Conservation (phyloP, 148 eudicot species). For the Camellia granthamiana region DNA sequence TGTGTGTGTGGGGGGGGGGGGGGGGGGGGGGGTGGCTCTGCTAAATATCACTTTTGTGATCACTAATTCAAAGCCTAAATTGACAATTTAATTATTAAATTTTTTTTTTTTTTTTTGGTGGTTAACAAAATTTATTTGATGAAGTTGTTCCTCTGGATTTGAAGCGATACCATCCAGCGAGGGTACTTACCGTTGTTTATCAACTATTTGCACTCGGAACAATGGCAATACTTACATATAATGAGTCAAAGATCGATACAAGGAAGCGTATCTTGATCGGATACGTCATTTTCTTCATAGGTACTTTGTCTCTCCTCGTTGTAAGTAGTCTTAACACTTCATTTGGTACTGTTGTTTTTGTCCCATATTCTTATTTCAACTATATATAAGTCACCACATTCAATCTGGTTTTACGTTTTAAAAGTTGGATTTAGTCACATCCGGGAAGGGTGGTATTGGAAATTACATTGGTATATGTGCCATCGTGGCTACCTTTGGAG, state of each 20-base stretch:
- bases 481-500: conserved; percentile 22
- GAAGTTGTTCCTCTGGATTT: background rate
- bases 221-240: conserved; percentile 18
- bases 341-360: too few species aligned
- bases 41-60: too few species aligned
- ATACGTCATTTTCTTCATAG: conserved; percentile 17
- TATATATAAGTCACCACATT: too few species aligned
- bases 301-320: conserved; percentile 22
- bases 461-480: conserved; percentile 19
- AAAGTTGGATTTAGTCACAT: conserved; percentile 25
- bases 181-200: conserved; percentile 26
- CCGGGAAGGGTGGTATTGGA: conserved; percentile 22
- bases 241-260: conserved; percentile 21
- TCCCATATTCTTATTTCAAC: background rate
- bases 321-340: conserved; percentile 10
- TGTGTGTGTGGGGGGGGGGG: too few species aligned
- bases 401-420: too few species aligned
- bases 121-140: background rate
- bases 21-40: too few species aligned
- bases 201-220: conserved; percentile 26
- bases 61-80: too few species aligned
- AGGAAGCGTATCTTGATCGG: conserved; percentile 15
- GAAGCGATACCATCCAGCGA: conserved; percentile 24
- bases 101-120: conserved; percentile 20
- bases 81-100: background rate